phyloP scores from a whole-genome alignment of 495 filamentous ascomycete genomes.

The Penicillium alfredii region DNA sequence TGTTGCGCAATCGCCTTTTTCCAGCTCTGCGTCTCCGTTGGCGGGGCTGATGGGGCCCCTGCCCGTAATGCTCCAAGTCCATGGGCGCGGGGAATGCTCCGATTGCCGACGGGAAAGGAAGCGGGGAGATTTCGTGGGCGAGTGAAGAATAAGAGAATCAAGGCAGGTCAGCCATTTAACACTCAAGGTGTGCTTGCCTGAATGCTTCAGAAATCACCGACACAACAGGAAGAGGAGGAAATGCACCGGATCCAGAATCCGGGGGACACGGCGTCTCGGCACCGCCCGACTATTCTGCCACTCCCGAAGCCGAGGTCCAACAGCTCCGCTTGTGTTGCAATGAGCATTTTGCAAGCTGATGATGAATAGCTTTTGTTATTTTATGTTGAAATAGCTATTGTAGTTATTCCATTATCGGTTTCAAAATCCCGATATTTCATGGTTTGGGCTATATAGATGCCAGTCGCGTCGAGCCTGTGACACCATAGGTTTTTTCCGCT shows the following conservation, averaged over 20 bases:
- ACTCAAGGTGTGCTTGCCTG: background rate
- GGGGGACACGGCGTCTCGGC: slow-evolving; percentile 11
- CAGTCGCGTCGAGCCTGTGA: too few species aligned
- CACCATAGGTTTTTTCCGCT: too few species aligned
- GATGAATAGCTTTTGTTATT: too few species aligned
- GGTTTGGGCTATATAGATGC: too few species aligned
- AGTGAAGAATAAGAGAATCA: slow-evolving; percentile 3
- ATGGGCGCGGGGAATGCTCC: slow-evolving; percentile 22
- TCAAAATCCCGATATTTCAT: too few species aligned
- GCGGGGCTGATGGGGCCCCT: slow-evolving; percentile 38
- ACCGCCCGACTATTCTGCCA: background rate
- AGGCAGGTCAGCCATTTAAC: slow-evolving; percentile 2
- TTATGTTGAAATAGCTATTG: too few species aligned
- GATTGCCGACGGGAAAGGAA: slow-evolving; percentile 24
- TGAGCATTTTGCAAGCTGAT: too few species aligned
- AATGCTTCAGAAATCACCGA: slow-evolving; percentile 5
- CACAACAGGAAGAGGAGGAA: slow-evolving; percentile 12
- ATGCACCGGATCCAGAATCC: slow-evolving; percentile 22
- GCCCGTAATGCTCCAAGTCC: slow-evolving; percentile 34
- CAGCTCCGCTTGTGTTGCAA: too few species aligned
- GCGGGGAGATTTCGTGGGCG: background rate
- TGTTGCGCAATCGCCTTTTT: slow-evolving; percentile 45
- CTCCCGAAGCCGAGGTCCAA: slow-evolving; percentile 3
- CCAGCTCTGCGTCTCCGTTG: slow-evolving; percentile 30
- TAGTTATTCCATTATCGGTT: too few species aligned